phyloP scores from a whole-genome alignment of 805 yeast species.

The Yamadazyma paraphyllophila region DNA sequence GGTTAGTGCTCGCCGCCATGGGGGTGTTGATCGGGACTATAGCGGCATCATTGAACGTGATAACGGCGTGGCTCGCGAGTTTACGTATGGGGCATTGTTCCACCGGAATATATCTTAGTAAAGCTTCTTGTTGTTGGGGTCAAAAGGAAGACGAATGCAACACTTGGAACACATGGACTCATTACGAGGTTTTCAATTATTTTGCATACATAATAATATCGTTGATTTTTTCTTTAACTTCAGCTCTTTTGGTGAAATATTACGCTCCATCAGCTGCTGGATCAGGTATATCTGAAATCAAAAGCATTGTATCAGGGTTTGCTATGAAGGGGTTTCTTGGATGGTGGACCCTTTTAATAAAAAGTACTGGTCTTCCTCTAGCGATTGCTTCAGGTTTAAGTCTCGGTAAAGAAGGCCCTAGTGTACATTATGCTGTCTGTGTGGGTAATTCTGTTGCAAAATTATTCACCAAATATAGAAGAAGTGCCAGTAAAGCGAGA shows the following conservation, averaged over 20 bases:
- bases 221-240: slow-evolving; percentile 55
- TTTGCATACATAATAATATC: slow-evolving; percentile 59
- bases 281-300: slow-evolving; percentile 95
- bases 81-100: slow-evolving; percentile 78
- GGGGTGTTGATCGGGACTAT: slow-evolving; percentile 78
- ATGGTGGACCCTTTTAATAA: slow-evolving; percentile 67
- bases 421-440: slow-evolving; percentile 96
- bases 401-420: slow-evolving; percentile 97
- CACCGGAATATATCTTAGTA: slow-evolving; percentile 64
- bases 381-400: slow-evolving; percentile 91
- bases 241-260: slow-evolving; percentile 65
- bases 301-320: slow-evolving; percentile 91
- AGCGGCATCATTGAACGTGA: slow-evolving; percentile 77
- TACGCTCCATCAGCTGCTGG: slow-evolving; percentile 94
- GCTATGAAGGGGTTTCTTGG: slow-evolving; percentile 73
- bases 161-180: slow-evolving; percentile 71
- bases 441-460: slow-evolving; percentile 81
- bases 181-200: slow-evolving; percentile 46
- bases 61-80: slow-evolving; percentile 84
- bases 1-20: slow-evolving; percentile 72
- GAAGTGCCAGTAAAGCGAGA: slow-evolving; percentile 44
- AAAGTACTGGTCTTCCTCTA: slow-evolving; percentile 78
- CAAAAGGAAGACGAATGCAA: slow-evolving; percentile 48
- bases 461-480: slow-evolving; percentile 44
- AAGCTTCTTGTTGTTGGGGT: slow-evolving; percentile 81